phyloP scores from a whole-genome alignment of 805 yeast species.

The Tetrapisispora namnaoensis region DNA sequence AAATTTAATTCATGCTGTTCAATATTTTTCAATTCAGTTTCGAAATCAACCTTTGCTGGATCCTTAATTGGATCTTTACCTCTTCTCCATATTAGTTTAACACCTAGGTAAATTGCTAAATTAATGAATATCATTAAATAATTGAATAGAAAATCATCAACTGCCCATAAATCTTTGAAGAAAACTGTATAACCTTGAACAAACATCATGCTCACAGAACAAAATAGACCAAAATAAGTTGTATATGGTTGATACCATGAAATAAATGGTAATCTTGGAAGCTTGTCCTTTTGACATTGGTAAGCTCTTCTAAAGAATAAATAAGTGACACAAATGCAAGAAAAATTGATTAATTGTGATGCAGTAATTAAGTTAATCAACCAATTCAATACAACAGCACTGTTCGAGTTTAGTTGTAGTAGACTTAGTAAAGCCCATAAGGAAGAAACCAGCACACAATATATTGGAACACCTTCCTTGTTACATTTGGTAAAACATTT shows the following conservation, averaged over 20 bases:
- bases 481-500: constrained; percentile 50
- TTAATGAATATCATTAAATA: constrained; percentile 63
- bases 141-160: constrained; percentile 52
- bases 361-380: constrained; percentile 61
- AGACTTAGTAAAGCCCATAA: constrained; percentile 59
- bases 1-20: constrained; percentile 43
- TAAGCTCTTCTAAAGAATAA: constrained; percentile 54
- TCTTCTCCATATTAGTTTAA: constrained; percentile 37
- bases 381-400: constrained; percentile 63
- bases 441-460: constrained; percentile 41
- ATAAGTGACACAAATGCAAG: constrained; percentile 47
- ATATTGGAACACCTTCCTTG: constrained; percentile 60
- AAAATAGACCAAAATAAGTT: constrained; percentile 39
- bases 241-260: constrained; percentile 54
- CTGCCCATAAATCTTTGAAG: constrained; percentile 54
- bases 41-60: constrained; percentile 43
- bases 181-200: constrained; percentile 65
- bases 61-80: constrained; percentile 39
- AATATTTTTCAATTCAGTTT: constrained; percentile 45
- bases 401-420: constrained; percentile 48
- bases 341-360: constrained; percentile 55
- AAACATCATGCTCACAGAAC: constrained; percentile 43
- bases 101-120: constrained; percentile 37
- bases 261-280: constrained; percentile 36
- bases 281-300: constrained; percentile 39